Evolutionary conservation across 495 filamentous ascomycete genomes (phyloP), one percentile per base, ranked within the genome.

Genomic region (Bombardia bombarda): DNA sequence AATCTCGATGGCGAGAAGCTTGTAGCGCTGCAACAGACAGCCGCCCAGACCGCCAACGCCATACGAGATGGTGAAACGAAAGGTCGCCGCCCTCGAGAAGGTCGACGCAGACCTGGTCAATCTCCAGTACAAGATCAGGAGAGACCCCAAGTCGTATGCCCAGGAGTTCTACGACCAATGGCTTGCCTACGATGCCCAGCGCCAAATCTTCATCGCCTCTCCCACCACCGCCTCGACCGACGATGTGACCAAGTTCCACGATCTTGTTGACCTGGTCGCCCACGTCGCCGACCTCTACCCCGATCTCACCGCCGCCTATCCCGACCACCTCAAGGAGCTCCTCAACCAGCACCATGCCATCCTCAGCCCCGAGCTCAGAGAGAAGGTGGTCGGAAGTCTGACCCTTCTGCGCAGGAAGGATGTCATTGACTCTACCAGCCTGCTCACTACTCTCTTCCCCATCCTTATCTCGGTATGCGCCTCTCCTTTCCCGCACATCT

Each of bases 281-380:
- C 90, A 97, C 67, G 86, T 92, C 46, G 85, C 90, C 57, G 87
- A 95, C 57, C 92, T 87, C 67, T 99, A 92, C 61, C 88, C 90
- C 19, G 74, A 79, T 19, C 73, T 87, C 49, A 84, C 87, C 12
- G 74, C 78, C 38, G 64, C 73, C 4, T 97, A 95, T 57, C 80
- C 87, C 13, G 75, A 83, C 40, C 84, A 95, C 49, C 70, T 99
- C 17, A 86, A 84, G 46, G 72, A 82, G 28, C 78, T 97, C 48
- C 65, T 99, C 31, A 76, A 74, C 39, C 69, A 80, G 25, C 86
- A 97, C 60, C 90, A 97, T 69, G 75, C 79, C 20, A 72, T 79
- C 2, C 69, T 99, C 17, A 81, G 90, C 54, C 65, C 74, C 16
- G 89, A 96, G 26, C 62, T 97, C 40, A 74, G 93, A 8, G 93